phyloP scores from a whole-genome alignment of 1,284 basidiomycete species.

The Malassezia japonica region DNA sequence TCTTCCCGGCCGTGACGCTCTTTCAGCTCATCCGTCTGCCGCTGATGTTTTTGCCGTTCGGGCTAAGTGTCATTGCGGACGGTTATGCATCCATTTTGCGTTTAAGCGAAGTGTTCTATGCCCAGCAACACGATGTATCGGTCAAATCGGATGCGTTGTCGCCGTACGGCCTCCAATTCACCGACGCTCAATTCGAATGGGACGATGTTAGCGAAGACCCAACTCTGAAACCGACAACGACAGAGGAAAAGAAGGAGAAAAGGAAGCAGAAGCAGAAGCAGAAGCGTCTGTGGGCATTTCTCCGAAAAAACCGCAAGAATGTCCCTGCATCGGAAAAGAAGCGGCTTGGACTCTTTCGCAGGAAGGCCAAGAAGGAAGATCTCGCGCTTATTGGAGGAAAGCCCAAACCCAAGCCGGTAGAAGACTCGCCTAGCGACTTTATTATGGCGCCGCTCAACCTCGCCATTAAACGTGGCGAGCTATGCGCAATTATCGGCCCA shows the following conservation, averaged over 20 bases:
- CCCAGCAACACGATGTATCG: constrained; percentile 56
- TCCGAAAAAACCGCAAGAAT: background rate
- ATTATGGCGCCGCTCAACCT: constrained; percentile 2
- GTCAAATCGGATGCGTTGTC: constrained; percentile 58
- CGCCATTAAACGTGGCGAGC: constrained; percentile 3
- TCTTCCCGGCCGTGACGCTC: constrained; percentile 44
- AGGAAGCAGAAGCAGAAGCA: constrained; percentile 10
- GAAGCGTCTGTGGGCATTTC: constrained; percentile 8
- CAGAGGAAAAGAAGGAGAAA: constrained; percentile 2
- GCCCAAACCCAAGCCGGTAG: no score
- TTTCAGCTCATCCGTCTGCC: constrained; percentile 59
- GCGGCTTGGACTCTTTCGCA: constrained; percentile 5
- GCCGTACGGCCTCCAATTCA: constrained; percentile 23
- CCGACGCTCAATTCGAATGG: constrained; percentile 31
- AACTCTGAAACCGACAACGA: constrained; percentile 5
- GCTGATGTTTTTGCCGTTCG: constrained; percentile 57
- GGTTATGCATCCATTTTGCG: constrained; percentile 38
- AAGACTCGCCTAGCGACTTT: no score
- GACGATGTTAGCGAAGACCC: constrained; percentile 23
- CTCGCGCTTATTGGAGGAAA: no score
- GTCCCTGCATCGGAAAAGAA: background rate
- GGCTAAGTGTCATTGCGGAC: constrained; percentile 40
- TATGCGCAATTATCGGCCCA: constrained; percentile 33
- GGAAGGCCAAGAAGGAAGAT: background rate
- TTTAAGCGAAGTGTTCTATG: constrained; percentile 54